Evolutionary conservation across 257 asterid genomes (phyloP).

Genomic region (Thymus mandschuricus): DNA sequence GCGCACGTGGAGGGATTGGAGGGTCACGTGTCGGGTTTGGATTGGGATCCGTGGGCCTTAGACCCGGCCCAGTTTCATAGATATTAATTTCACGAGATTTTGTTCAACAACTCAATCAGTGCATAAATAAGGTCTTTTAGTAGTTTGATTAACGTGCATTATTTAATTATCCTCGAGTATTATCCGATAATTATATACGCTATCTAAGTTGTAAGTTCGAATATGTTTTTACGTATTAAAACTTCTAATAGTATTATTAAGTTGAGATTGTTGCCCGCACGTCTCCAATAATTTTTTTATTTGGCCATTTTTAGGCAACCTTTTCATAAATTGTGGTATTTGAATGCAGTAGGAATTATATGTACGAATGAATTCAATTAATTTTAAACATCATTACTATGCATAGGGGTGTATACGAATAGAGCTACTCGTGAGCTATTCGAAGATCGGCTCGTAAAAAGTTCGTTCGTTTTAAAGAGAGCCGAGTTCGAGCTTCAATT

Average conservation of each 20-base stretch:
- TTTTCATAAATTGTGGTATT: too few species aligned
- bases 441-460: too few species aligned
- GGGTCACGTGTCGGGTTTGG: background rate
- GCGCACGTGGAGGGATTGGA: constrained; percentile 16
- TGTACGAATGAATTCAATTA: too few species aligned
- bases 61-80: background rate
- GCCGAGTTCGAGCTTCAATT: too few species aligned
- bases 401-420: too few species aligned
- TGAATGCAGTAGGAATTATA: too few species aligned
- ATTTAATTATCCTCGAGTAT: background rate
- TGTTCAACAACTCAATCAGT: background rate
- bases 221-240: background rate
- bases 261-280: background rate
- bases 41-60: background rate
- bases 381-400: too few species aligned
- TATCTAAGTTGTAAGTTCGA: background rate
- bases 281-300: background rate
- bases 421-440: too few species aligned
- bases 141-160: background rate
- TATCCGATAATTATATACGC: background rate
- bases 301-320: background rate
- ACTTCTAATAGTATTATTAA: background rate
- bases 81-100: background rate
- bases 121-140: too few species aligned
- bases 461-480: too few species aligned